Percentiles rank a stretch among this genome's conserved stretches.
phyloP scores from a whole-genome alignment of 2,329 filamentous ascomycete genomes.

The Mycocentrospora acerina region DNA sequence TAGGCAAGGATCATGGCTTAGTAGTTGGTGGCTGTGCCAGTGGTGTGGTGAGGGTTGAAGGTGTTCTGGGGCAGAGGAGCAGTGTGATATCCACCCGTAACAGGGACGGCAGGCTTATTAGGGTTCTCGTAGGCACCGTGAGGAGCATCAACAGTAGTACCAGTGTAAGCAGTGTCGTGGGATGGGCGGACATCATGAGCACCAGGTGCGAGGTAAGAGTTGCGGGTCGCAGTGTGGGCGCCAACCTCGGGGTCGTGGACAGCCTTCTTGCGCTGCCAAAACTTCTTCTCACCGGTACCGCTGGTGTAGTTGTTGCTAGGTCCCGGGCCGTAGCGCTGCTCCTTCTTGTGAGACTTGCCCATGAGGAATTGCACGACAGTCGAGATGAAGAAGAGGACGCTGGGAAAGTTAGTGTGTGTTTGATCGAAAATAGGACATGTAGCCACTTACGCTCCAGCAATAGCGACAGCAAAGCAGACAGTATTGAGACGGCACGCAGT shows the following conservation, averaged over 20 bases:
- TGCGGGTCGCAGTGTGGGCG: conserved; percentile 8
- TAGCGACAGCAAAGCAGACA: conserved; percentile 73
- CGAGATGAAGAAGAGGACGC: conserved; percentile 74
- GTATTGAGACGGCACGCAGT: conserved; percentile 76
- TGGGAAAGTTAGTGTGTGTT: conserved; percentile 35
- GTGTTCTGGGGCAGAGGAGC: conserved; percentile 27
- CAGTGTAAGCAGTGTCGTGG: conserved; percentile 53
- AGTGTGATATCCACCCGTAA: conserved; percentile 49
- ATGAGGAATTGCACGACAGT: conserved; percentile 69
- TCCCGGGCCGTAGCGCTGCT: conserved; percentile 69
- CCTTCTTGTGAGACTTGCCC: conserved; percentile 69
- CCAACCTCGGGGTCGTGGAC: conserved; percentile 46
- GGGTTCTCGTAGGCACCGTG: conserved; percentile 35
- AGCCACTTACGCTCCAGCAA: conserved; percentile 74
- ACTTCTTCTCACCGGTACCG: conserved; percentile 53
- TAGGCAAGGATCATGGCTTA: no score
- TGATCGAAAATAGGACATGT: conserved; percentile 1
- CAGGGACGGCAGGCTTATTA: conserved; percentile 25
- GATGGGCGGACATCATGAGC: conserved; percentile 45
- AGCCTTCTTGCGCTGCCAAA: conserved; percentile 45
- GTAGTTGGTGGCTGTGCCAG: no score
- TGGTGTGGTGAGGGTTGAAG: no score
- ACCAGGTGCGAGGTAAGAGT: conserved; percentile 24
- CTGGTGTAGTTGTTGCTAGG: conserved; percentile 69
- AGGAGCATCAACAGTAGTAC: conserved; percentile 48